These are phyloP conservation scores for Zymoseptoria tritici DNA, from an alignment of 2,329 filamentous ascomycete species.

Conservation along the genomic window DNA sequence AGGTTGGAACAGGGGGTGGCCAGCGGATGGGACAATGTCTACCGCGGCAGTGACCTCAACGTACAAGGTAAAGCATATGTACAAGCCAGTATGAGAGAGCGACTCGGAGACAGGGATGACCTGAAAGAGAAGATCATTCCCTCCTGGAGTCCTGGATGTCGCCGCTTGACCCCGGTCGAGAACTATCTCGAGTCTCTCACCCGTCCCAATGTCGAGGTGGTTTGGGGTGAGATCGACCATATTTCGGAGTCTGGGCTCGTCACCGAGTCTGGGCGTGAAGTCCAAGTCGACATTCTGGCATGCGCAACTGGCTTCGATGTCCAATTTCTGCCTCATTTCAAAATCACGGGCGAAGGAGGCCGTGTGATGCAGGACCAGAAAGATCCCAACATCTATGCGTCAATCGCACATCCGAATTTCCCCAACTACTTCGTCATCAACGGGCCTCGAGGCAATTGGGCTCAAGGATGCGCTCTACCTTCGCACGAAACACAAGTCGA, in stretches of 20 bases:
- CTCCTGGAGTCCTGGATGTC: constrained; percentile 58
- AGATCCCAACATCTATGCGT: constrained; percentile 20
- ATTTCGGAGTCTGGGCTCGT: constrained; percentile 20
- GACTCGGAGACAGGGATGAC: constrained; percentile 48
- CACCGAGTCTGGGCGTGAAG: constrained; percentile 12
- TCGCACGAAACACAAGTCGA: constrained; percentile 14
- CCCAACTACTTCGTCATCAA: constrained; percentile 30
- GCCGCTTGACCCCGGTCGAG: constrained; percentile 49
- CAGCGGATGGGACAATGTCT: constrained; percentile 19
- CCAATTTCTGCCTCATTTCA: constrained; percentile 29
- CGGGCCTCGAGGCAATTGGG: constrained; percentile 17
- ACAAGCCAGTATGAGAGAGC: constrained; percentile 40
- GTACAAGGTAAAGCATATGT: constrained; percentile 13
- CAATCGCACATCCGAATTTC: constrained; percentile 22
- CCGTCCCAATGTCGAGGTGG: constrained; percentile 18
- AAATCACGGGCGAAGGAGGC: constrained; percentile 31
- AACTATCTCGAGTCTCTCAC: constrained; percentile 34
- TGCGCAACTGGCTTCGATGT: constrained; percentile 36
- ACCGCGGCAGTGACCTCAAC: constrained; percentile 11
- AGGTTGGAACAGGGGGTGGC: constrained; percentile 24
- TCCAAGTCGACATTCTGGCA: constrained; percentile 34
- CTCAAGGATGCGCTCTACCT: constrained; percentile 12
- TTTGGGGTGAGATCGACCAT: constrained; percentile 19
- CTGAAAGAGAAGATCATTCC: constrained; percentile 52
- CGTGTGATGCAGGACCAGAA: constrained; percentile 21